A percentile compares a stretch with the other conserved stretches of the same genome.
Conservation (phyloP, 208 protist species). For the Novymonas esmeraldas region DNA sequence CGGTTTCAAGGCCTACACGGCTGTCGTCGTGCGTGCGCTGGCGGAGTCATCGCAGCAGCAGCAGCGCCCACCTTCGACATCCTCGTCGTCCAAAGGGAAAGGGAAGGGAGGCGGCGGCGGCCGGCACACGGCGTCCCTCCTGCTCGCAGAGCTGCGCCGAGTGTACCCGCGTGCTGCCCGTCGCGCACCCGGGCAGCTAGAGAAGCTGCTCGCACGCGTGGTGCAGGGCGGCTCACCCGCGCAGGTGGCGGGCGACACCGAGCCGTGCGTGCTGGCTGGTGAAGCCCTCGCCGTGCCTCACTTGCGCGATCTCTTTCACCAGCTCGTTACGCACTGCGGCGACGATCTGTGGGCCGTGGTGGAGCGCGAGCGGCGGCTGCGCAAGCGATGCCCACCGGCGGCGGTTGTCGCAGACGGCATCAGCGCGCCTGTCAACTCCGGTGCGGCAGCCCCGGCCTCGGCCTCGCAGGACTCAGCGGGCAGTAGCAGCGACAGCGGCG, state of each 20-base stretch:
- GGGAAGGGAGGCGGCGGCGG: conserved; percentile 18
- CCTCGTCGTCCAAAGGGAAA: conserved; percentile 21
- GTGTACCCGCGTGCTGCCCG: conserved; percentile 14
- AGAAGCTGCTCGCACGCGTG: conserved; percentile 45
- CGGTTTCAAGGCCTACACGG: conserved; percentile 27
- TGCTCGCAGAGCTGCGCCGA: background rate
- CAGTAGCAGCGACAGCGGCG: background rate
- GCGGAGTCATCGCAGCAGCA: background rate
- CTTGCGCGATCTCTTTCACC: conserved; percentile 35
- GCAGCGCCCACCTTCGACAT: background rate
- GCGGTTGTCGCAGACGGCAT: background rate
- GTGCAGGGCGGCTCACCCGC: conserved; percentile 17
- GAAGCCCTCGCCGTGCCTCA: conserved; percentile 65
- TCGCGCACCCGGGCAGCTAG: conserved; percentile 25
- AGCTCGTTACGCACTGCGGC: conserved; percentile 29
- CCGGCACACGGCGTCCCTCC: background rate
- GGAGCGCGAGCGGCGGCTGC: conserved; percentile 7
- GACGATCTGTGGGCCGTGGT: background rate
- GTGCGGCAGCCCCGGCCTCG: background rate
- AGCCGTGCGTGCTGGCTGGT: conserved; percentile 44
- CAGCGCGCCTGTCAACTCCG: background rate
- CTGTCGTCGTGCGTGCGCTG: conserved; percentile 9
- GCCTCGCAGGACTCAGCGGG: background rate
- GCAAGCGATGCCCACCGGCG: background rate
- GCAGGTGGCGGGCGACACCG: background rate